Percentiles rank a stretch among this genome's conserved stretches.
Conservation (phyloP, 169 alveolate genomes). For the Plasmodium adleri region DNA sequence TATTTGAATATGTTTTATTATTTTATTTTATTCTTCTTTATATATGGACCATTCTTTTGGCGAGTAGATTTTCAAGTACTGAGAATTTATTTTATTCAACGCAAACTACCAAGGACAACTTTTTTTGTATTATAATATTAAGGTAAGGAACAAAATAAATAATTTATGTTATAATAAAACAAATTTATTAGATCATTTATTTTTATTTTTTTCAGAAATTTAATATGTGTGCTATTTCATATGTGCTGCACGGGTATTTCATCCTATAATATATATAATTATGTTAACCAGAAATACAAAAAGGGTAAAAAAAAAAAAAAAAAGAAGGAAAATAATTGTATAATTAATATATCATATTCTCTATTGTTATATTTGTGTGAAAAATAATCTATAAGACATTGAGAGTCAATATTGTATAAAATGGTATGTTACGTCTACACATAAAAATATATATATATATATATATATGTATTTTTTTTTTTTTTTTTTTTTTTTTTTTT, state of each 20-base stretch:
- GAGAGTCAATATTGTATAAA: too few species aligned
- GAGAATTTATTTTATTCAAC: constrained; percentile 54
- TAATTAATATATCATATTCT: background rate
- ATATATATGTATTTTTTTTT: too few species aligned
- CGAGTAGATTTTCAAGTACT: constrained; percentile 64
- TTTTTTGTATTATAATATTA: constrained; percentile 35
- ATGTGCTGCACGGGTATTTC: constrained; percentile 72
- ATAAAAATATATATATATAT: background rate
- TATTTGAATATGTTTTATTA: background rate
- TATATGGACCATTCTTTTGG: background rate
- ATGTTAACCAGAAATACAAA: constrained; percentile 2
- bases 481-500: too few species aligned
- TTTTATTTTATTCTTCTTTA: background rate
- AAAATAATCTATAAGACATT: too few species aligned
- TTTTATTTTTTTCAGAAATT: constrained; percentile 36
- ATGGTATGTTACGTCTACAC: background rate
- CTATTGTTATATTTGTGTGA: too few species aligned
- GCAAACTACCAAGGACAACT: constrained; percentile 33
- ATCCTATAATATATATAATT: constrained; percentile 24
- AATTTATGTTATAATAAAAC: background rate
- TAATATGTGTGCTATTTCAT: constrained; percentile 62
- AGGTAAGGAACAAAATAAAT: constrained; percentile 18
- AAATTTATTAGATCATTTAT: background rate
- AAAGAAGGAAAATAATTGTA: background rate
- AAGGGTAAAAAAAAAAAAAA: constrained; percentile 16